phyloP scores from a whole-genome alignment of 371 early-diverging fungal species.

The Syncephalastrum contaminatum region DNA sequence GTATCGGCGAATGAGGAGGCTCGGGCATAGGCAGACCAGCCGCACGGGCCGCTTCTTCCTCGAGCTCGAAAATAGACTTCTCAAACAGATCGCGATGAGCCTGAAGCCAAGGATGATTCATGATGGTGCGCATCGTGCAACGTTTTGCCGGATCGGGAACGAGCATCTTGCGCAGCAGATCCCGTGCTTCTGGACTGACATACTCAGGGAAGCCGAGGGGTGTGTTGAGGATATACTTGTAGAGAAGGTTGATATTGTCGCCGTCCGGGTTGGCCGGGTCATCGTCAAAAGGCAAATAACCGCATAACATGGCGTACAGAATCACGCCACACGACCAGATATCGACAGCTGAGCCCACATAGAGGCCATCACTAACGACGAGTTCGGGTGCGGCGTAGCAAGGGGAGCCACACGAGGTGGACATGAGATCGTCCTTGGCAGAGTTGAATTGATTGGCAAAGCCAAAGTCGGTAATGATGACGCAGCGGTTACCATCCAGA shows the following conservation, averaged over 20 bases:
- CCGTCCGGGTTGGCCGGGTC: constrained; percentile 96
- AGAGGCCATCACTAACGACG: constrained; percentile 95
- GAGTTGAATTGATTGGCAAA: constrained; percentile 94
- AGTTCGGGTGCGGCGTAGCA: constrained; percentile 99
- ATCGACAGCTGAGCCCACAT: constrained; percentile 97
- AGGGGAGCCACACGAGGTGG: constrained; percentile 96
- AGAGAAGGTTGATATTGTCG: constrained; percentile 94
- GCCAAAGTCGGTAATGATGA: constrained; percentile 99
- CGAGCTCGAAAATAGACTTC: constrained; percentile 18
- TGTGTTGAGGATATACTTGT: constrained; percentile 93
- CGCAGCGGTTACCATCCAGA: constrained; percentile 83
- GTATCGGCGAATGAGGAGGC: constrained; percentile 5
- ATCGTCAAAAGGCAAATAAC: constrained; percentile 99
- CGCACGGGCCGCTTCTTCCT: constrained; percentile 18
- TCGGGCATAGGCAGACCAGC: constrained; percentile 19
- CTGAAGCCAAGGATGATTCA: constrained; percentile 75
- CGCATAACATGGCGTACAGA: constrained; percentile 95
- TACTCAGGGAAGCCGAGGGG: constrained; percentile 89
- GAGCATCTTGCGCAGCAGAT: constrained; percentile 87
- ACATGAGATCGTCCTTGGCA: constrained; percentile 74
- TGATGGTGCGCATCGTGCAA: constrained; percentile 85
- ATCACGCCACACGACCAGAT: constrained; percentile 97
- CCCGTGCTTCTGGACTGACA: constrained; percentile 77
- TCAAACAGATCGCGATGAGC: constrained; percentile 34
- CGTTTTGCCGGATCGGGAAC: constrained; percentile 88